Evolutionary conservation across 1,139 yeast species (phyloP).

Genomic region (Saccharomyces pastorianus): DNA sequence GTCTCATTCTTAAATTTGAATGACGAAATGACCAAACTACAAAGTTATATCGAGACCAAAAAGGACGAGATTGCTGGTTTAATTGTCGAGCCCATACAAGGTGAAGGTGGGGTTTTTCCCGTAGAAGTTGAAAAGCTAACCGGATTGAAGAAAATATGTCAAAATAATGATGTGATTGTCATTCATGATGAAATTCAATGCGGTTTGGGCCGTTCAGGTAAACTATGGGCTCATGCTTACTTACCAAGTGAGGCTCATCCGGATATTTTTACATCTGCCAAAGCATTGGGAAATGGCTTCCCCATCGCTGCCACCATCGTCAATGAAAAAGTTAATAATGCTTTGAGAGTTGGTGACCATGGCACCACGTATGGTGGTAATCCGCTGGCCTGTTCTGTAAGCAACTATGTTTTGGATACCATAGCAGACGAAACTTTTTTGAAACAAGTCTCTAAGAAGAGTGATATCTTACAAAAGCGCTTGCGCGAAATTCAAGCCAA

Average conservation of each 20-base stretch:
- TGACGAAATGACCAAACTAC: conserved; percentile 23
- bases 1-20: conserved; percentile 37
- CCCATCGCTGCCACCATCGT: conserved; percentile 94
- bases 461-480: conserved; percentile 45
- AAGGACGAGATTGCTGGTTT: conserved; percentile 81
- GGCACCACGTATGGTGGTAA: conserved; percentile 98
- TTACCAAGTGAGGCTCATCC: conserved; percentile 78
- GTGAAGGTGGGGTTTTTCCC: conserved; percentile 89
- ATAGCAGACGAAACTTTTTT: conserved; percentile 57
- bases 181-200: conserved; percentile 96
- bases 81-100: conserved; percentile 93
- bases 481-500: conserved; percentile 46
- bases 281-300: conserved; percentile 95
- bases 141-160: conserved; percentile 60
- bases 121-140: conserved; percentile 56
- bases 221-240: conserved; percentile 83
- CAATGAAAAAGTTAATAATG: conserved; percentile 65
- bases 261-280: conserved; percentile 87
- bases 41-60: conserved; percentile 38
- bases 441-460: conserved; percentile 48
- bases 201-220: conserved; percentile 90
- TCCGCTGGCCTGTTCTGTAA: conserved; percentile 82
- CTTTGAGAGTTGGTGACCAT: conserved; percentile 82
- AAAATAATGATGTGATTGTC: conserved; percentile 60
- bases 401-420: conserved; percentile 61